phyloP scores from a whole-genome alignment of 306 rosid species.

The Ormosia semicastrata region DNA sequence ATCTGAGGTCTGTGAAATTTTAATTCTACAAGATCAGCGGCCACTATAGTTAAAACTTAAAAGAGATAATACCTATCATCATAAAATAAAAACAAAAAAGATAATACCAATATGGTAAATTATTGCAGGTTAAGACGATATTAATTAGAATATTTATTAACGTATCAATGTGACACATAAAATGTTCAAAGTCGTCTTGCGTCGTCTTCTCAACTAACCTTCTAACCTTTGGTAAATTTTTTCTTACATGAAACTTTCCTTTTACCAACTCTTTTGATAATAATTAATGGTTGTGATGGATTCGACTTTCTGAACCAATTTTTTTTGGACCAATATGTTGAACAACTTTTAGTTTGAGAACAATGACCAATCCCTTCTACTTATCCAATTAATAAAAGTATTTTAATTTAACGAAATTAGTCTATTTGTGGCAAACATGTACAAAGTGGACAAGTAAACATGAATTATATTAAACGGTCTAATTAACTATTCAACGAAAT shows the following conservation, averaged over 20 bases:
- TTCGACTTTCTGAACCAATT: constrained; percentile 4
- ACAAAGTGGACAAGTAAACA: constrained; percentile 11
- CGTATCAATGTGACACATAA: neutral
- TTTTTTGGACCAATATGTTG: constrained; percentile 16
- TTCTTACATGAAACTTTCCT: constrained; percentile 19
- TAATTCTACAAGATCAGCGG: neutral
- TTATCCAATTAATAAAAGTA: neutral
- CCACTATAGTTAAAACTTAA: neutral
- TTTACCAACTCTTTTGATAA: constrained; percentile 37
- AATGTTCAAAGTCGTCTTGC: constrained; percentile 17
- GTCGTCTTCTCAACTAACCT: constrained; percentile 41
- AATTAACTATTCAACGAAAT: constrained; percentile 25
- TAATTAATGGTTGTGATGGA: constrained; percentile 19
- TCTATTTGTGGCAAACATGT: constrained; percentile 8
- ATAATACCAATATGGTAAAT: neutral
- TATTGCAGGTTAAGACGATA: neutral
- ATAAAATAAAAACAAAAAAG: neutral
- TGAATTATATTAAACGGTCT: neutral
- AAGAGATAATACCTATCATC: neutral
- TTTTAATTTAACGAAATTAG: constrained; percentile 28
- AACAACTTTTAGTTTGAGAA: constrained; percentile 36
- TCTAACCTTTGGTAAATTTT: constrained; percentile 19
- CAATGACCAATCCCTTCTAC: constrained; percentile 28
- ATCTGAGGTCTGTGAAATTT: neutral
- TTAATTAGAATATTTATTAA: constrained; percentile 3